Evolutionary conservation across 306 rosid species (phyloP).

Genomic region (Cucurbita maxima): DNA sequence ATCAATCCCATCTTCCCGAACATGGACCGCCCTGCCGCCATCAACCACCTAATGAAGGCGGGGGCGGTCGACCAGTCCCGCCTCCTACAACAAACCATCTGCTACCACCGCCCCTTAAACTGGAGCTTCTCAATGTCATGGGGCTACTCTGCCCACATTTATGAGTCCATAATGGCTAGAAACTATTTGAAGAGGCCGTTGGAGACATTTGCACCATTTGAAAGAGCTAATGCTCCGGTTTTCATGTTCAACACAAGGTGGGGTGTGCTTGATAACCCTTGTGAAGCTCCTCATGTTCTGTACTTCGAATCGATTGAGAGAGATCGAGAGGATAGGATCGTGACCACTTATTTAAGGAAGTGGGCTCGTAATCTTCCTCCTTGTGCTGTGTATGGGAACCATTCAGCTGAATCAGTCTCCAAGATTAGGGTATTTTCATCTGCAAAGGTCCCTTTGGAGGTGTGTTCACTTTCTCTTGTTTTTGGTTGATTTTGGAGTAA

Average conservation of each 20-base stretch:
- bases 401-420: constrained; percentile 25
- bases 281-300: constrained; percentile 34
- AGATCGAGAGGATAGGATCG: background rate
- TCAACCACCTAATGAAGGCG: constrained; percentile 23
- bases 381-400: constrained; percentile 22
- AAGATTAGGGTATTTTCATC: constrained; percentile 24
- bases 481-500: too few relatives aligned
- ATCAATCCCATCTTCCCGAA: constrained; percentile 32
- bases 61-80: constrained; percentile 23
- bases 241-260: constrained; percentile 34
- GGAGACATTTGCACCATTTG: constrained; percentile 30
- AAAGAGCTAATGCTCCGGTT: constrained; percentile 8
- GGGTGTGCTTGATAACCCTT: constrained; percentile 15
- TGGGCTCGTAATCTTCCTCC: constrained; percentile 12
- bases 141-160: constrained; percentile 40
- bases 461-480: background rate
- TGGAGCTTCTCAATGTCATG: constrained; percentile 41
- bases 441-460: constrained; percentile 12
- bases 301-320: constrained; percentile 14
- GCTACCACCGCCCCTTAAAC: constrained; percentile 26
- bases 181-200: constrained; percentile 23
- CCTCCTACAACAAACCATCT: constrained; percentile 35
- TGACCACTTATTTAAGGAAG: constrained; percentile 16
- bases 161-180: constrained; percentile 21
- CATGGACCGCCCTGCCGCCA: constrained; percentile 24